Conservation (phyloP, 345 rosid species). For the Salix exigua region DNA sequence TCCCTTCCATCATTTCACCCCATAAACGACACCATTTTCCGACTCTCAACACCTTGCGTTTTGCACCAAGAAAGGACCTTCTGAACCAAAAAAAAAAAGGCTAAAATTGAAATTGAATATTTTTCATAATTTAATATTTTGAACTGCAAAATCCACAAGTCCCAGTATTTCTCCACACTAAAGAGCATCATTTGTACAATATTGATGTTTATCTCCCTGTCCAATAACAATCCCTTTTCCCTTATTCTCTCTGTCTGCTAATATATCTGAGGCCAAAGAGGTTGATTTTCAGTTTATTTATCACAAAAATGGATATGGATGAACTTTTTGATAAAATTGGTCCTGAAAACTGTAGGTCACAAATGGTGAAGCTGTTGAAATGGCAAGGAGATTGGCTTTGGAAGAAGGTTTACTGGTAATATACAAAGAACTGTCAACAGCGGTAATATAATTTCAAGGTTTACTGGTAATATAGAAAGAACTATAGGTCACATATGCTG, state of each 20-base stretch:
- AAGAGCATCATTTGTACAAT: not conserved
- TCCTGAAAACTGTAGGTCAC: constrained; percentile 47
- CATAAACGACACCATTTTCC: constrained; percentile 21
- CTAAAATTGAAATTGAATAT: not conserved
- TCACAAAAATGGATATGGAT: not conserved
- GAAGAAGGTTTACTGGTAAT: constrained; percentile 95
- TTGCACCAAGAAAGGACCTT: constrained; percentile 8
- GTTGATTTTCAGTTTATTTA: not conserved
- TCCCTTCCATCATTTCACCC: constrained; percentile 11
- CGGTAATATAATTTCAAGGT: not conserved
- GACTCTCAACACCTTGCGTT: constrained; percentile 8
- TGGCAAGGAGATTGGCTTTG: constrained; percentile 84
- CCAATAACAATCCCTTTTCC: too few species aligned
- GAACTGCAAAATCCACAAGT: not conserved
- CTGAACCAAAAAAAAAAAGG: too few species aligned
- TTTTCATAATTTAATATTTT: not conserved
- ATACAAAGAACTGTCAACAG: constrained; percentile 5
- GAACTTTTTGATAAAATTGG: not conserved
- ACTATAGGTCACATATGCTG: too few species aligned
- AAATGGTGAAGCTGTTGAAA: constrained; percentile 74
- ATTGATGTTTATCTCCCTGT: not conserved
- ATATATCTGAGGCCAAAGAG: not conserved
- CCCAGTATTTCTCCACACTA: not conserved
- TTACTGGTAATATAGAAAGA: too few species aligned
- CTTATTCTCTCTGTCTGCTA: too few species aligned